Conservation (phyloP, 2,329 filamentous ascomycete species). For the Colletotrichum coccodes region DNA sequence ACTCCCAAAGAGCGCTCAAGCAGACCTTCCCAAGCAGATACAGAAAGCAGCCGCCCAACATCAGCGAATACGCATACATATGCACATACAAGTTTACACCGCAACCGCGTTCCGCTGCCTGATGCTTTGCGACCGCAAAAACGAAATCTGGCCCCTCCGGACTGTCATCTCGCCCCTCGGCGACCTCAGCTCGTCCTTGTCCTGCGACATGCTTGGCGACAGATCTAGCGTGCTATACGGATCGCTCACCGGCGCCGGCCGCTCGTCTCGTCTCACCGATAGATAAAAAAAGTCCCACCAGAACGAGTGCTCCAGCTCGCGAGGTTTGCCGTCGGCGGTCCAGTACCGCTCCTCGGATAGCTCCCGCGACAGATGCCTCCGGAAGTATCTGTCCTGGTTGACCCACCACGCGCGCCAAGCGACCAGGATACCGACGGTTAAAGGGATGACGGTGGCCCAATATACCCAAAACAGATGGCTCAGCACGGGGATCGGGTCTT, state of each 20-base stretch:
- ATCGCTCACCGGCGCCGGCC: conserved; percentile 3
- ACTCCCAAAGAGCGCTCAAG: background rate
- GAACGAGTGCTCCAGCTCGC: conserved; percentile 53
- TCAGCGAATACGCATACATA: background rate
- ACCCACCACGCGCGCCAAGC: conserved; percentile 60
- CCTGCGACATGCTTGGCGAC: conserved; percentile 18
- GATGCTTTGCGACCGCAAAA: conserved; percentile 24
- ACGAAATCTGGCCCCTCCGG: conserved; percentile 24
- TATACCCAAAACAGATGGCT: conserved; percentile 57
- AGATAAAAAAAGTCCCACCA: conserved; percentile 55
- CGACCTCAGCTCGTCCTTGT: conserved; percentile 28
- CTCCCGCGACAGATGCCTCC: conserved; percentile 55
- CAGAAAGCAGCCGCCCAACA: background rate
- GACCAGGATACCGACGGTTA: conserved; percentile 53
- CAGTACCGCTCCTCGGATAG: conserved; percentile 60
- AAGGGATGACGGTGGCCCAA: conserved; percentile 55
- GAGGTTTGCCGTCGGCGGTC: conserved; percentile 55
- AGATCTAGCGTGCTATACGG: conserved; percentile 18
- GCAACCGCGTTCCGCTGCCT: conserved; percentile 24
- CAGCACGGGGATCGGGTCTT: conserved; percentile 44
- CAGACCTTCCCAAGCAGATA: background rate
- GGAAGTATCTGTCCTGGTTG: conserved; percentile 56
- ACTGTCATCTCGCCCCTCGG: conserved; percentile 20
- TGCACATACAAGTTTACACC: conserved; percentile 1
- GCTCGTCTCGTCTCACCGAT: conserved; percentile 47